Base-by-base conservation (phyloP, 2,329 filamentous ascomycete species). In the Saccharata proteae region DNA sequence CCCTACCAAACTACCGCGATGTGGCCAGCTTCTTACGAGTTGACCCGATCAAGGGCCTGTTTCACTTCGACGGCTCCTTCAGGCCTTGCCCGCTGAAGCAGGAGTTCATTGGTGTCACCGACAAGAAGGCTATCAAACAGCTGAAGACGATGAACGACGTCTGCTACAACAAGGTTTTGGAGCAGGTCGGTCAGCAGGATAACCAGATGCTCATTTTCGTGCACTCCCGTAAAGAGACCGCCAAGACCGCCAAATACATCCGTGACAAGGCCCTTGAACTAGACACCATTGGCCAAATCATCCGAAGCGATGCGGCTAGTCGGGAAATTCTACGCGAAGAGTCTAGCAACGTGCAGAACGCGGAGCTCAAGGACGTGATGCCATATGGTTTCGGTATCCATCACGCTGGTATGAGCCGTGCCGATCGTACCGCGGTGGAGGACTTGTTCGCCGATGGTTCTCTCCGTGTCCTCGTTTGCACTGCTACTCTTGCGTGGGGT, bases 191-290 rank as follows among this genome's bases (percentile, higher is more conserved):
- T 5, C 77, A 80, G 37, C 80, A 92, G 48, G 76, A 82, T 40
- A 93, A 98, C 47, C 90, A 98, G 56, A 94, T 98, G 86, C 74
- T 98, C 22, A 93, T 98, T 37, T 98, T 98, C 50, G 90, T 98
- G 5, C 92, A 98, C 54, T 98, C 92, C 20, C 73, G 90, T 46
- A 98, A 98, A 51, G 92, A 98, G 57, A 98, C 92, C 0, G 85
- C 86, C 6, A 98, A 98, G 62, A 98, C 92, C 3, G 90, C 88
- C 15, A 84, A 81, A 49, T 93, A 93, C 51, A 86, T 98, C 48
- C 74, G 86, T 40, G 92, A 98, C 62, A 94, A 94, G 59, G 88
- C 90, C 3, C 61, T 98, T n/a, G 90, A 98, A 55, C 70, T 84
- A 64, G 92, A 96, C 47, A 94, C 90, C 0, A 96, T 98, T 47